These are phyloP conservation scores for Mucuna pruriens DNA, from an alignment of 306 rosid species.

Conservation along the genomic window DNA sequence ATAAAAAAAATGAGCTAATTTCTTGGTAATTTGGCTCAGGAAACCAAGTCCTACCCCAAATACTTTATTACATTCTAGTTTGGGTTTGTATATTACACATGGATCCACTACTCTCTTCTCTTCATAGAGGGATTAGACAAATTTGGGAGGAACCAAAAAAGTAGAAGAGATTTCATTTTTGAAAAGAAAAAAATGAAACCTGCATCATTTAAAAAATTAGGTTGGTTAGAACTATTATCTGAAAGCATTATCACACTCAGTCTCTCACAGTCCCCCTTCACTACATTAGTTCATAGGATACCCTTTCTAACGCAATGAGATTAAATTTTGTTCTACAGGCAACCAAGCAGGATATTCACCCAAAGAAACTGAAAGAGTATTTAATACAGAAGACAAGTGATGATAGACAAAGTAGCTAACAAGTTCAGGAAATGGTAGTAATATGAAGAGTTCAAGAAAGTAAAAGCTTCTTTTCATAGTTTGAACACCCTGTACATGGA, in stretches of 20 bases:
- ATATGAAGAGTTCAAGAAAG: conserved; percentile 19
- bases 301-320: conserved; percentile 7
- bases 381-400: conserved; percentile 47
- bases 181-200: conserved; percentile 4
- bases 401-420: conserved; percentile 22
- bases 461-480: conserved; percentile 7
- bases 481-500: neutral
- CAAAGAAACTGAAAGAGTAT: conserved; percentile 51
- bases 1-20: neutral
- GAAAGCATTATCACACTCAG: neutral
- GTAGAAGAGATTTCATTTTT: neutral
- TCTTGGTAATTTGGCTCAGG: neutral
- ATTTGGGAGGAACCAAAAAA: neutral
- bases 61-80: neutral
- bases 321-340: conserved; percentile 52
- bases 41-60: neutral
- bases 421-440: conserved; percentile 25
- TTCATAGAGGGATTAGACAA: neutral
- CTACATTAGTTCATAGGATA: conserved; percentile 18
- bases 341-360: conserved; percentile 51
- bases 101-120: neutral
- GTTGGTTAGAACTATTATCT: neutral
- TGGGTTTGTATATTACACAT: neutral
- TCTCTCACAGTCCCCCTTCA: neutral
- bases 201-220: neutral